These are phyloP conservation scores for Pholiota microspora DNA, from an alignment of 768 basidiomycete species.

Conservation along the genomic window DNA sequence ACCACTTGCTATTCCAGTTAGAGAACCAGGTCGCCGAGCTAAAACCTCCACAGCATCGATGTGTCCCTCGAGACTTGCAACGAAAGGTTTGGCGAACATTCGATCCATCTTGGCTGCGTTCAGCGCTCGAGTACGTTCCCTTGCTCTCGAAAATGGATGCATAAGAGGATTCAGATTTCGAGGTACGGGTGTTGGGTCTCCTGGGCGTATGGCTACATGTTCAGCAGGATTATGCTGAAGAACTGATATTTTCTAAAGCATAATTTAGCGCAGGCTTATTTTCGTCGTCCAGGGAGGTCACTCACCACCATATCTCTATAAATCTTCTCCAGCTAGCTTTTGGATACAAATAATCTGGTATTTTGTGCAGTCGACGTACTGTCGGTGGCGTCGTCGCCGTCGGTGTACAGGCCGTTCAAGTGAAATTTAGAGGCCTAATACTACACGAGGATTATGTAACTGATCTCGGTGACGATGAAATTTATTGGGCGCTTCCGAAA, in stretches of 20 bases:
- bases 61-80: slow-evolving; percentile 89
- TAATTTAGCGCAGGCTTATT: not conserved
- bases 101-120: slow-evolving; percentile 97
- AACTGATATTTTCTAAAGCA: slow-evolving; percentile 75
- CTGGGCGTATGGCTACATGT: slow-evolving; percentile 71
- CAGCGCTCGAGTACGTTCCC: slow-evolving; percentile 91
- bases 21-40: slow-evolving; percentile 65
- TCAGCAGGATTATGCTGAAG: slow-evolving; percentile 78
- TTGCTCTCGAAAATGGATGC: slow-evolving; percentile 90
- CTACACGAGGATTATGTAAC: not conserved
- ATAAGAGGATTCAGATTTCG: slow-evolving; percentile 93
- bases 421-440: not conserved
- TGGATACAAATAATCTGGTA: not conserved
- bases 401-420: not conserved
- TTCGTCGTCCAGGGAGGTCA: not conserved
- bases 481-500: not conserved
- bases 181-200: slow-evolving; percentile 84
- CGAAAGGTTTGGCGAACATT: slow-evolving; percentile 97
- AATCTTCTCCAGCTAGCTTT: not conserved
- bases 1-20: slow-evolving; percentile 83
- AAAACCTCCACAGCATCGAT: slow-evolving; percentile 91
- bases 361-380: not conserved
- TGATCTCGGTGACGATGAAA: not conserved
- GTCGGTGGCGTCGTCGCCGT: not conserved
- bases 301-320: slow-evolving; percentile 24